Evolutionary conservation across 352 stramenopile species (phyloP).

Genomic region (Salisapilia sapeloensis): DNA sequence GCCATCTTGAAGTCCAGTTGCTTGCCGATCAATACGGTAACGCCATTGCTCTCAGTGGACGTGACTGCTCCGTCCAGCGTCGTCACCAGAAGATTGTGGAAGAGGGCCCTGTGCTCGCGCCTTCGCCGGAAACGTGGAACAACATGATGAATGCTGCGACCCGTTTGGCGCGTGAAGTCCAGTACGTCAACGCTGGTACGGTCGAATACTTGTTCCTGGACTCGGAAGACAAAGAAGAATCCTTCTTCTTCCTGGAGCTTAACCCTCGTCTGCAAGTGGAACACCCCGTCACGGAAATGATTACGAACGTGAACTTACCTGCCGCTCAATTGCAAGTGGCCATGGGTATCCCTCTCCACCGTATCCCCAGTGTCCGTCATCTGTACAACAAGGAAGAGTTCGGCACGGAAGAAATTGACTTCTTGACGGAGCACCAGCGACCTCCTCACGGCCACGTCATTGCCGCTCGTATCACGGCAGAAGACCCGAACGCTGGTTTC

Average conservation of each 20-base stretch:
- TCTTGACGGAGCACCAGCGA: constrained; percentile 76
- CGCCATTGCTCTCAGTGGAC: constrained; percentile 95
- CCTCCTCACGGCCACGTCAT: constrained; percentile 93
- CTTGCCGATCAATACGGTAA: constrained; percentile 97
- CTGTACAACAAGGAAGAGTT: constrained; percentile 94
- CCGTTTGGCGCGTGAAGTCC: constrained; percentile 93
- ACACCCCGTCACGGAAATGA: constrained; percentile 99
- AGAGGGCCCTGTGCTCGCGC: constrained; percentile 92
- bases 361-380: constrained; percentile 96
- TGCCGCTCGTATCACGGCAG: constrained; percentile 97
- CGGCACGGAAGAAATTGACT: constrained; percentile 90
- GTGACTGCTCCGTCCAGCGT: constrained; percentile 98
- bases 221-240: constrained; percentile 77
- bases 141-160: constrained; percentile 98
- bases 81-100: constrained; percentile 99
- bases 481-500: constrained; percentile 99
- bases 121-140: constrained; percentile 88
- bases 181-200: constrained; percentile 98
- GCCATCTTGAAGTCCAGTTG: constrained; percentile 99
- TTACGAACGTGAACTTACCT: constrained; percentile 95
- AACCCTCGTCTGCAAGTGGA: constrained; percentile 99
- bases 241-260: constrained; percentile 99
- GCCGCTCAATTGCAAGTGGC: constrained; percentile 96
- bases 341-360: constrained; percentile 98
- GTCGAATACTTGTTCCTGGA: constrained; percentile 99